Percentiles rank a stretch among this genome's conserved stretches.
Conservation (phyloP, 345 rosid genomes). For the Crucihimalaya himalaica region DNA sequence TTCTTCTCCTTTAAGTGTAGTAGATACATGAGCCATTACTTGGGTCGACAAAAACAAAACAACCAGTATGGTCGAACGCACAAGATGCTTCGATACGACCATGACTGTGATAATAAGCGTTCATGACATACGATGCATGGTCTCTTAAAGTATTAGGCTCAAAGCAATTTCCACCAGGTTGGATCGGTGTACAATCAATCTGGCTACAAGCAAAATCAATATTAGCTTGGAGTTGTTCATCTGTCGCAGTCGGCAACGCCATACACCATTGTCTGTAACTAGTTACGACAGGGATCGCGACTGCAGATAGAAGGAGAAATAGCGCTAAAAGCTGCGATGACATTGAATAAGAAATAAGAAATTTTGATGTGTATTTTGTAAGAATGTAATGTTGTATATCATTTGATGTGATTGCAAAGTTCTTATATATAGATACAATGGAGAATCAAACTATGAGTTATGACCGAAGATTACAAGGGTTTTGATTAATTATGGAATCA, state of each 20-base stretch:
- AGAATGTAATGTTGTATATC: not conserved
- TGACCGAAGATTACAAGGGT: not conserved
- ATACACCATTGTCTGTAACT: conserved; percentile 64
- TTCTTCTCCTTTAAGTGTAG: not conserved
- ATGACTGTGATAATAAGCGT: conserved; percentile 59
- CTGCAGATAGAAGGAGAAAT: not conserved
- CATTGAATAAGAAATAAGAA: not conserved
- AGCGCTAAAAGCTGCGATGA: conserved; percentile 10
- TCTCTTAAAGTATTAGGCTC: conserved; percentile 59
- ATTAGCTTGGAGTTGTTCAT: conserved; percentile 61
- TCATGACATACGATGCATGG: conserved; percentile 82
- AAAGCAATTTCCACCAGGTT: conserved; percentile 68
- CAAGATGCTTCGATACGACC: not conserved
- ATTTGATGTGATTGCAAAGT: not conserved
- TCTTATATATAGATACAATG: not conserved
- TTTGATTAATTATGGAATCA: not conserved
- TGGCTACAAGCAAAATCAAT: conserved; percentile 64
- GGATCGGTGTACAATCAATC: conserved; percentile 55
- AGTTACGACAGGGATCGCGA: conserved; percentile 4
- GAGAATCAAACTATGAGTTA: not conserved
- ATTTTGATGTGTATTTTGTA: not conserved
- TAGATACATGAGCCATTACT: conserved; percentile 22
- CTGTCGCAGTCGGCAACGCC: conserved; percentile 41
- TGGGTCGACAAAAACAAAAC: not conserved
- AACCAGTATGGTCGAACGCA: not conserved